Evolutionary conservation across 2,329 filamentous ascomycete species (phyloP).

Genomic region (Diaporthe australafricana): DNA sequence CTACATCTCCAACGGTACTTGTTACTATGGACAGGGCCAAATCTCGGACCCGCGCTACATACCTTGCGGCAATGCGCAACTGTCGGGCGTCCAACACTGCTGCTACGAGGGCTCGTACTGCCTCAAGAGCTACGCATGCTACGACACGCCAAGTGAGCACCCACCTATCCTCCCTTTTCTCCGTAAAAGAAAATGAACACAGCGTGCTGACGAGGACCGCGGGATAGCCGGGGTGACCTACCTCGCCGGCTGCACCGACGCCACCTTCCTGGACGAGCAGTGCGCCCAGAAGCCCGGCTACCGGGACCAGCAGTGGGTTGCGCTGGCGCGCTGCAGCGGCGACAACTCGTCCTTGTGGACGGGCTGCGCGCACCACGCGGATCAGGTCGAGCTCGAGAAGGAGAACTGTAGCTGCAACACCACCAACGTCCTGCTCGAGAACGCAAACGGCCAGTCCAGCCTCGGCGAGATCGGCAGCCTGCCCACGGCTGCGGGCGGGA

Average conservation of each 20-base stretch:
- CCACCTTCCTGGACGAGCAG: constrained; percentile 23
- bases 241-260: constrained; percentile 14
- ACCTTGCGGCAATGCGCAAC: constrained; percentile 14
- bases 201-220: background rate
- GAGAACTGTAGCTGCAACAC: constrained; percentile 20
- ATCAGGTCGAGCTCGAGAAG: constrained; percentile 1
- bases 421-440: constrained; percentile 18
- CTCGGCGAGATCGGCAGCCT: constrained; percentile 21
- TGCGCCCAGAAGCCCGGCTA: constrained; percentile 24
- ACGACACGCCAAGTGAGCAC: constrained; percentile 6
- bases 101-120: constrained; percentile 23
- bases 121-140: constrained; percentile 19
- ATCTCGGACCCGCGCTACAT: constrained; percentile 21
- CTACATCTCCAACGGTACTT: constrained; percentile 23
- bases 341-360: constrained; percentile 5
- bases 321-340: constrained; percentile 23
- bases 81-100: constrained; percentile 23
- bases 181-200: background rate
- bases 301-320: constrained; percentile 16
- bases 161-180: no score
- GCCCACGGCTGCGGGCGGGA: constrained; percentile 6
- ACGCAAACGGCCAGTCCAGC: constrained; percentile 18
- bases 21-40: constrained; percentile 21
- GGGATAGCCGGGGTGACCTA: constrained; percentile 11
- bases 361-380: constrained; percentile 6